These are phyloP conservation scores for Cladochytrium replicatum DNA, from an alignment of 192 early-diverging fungal genomes.

Conservation along the genomic window DNA sequence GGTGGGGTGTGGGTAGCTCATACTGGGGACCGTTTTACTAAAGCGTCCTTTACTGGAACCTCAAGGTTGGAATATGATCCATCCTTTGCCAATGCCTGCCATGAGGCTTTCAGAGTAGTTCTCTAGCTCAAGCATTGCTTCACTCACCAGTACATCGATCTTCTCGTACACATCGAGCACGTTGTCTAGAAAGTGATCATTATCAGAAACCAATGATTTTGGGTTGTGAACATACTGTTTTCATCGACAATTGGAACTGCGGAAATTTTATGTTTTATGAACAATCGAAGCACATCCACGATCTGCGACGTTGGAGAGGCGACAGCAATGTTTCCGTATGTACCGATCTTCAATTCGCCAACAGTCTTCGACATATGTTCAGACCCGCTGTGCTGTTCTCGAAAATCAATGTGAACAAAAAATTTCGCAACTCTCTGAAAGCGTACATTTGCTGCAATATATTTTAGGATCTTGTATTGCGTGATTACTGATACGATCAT, in stretches of 20 bases:
- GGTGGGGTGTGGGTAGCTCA: too few species aligned
- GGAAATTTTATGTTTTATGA: constrained; percentile 82
- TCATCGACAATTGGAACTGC: constrained; percentile 91
- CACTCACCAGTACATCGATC: constrained; percentile 82
- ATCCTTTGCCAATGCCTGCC: constrained; percentile 54
- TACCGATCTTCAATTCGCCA: constrained; percentile 76
- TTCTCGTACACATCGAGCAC: constrained; percentile 95
- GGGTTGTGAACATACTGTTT: constrained; percentile 33
- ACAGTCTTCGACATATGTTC: constrained; percentile 37
- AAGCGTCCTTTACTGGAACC: constrained; percentile 77
- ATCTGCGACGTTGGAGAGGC: constrained; percentile 71
- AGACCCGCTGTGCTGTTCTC: background rate
- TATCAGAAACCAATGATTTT: constrained; percentile 3
- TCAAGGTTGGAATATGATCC: constrained; percentile 67
- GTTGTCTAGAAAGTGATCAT: constrained; percentile 33
- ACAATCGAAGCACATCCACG: constrained; percentile 83
- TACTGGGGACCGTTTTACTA: constrained; percentile 72
- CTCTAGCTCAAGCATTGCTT: background rate
- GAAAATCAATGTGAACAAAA: background rate
- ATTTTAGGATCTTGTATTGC: constrained; percentile 77
- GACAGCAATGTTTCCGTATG: constrained; percentile 71
- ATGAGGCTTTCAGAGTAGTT: constrained; percentile 5
- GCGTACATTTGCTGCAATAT: constrained; percentile 73
- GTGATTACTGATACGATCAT: constrained; percentile 88
- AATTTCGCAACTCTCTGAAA: background rate